These are phyloP conservation scores for Parietichytrium sp. DNA, from an alignment of 108 stramenopile genomes.

Conservation along the genomic window DNA sequence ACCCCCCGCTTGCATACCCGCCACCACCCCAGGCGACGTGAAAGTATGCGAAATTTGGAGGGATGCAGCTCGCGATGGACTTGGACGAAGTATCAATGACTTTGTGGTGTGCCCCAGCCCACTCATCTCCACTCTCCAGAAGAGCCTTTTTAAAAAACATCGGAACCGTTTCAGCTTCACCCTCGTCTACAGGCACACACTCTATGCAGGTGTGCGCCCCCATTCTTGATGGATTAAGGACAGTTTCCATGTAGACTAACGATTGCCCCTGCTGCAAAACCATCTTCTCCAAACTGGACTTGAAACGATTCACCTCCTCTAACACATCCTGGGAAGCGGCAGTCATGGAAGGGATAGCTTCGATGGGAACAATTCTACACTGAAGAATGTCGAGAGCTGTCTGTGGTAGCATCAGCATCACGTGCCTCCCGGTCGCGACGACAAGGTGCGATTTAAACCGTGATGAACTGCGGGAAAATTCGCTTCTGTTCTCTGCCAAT, in stretches of 20 bases:
- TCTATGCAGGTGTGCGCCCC: constrained; percentile 24
- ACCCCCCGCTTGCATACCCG: constrained; percentile 2
- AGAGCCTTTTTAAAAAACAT: constrained; percentile 29
- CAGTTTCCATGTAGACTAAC: constrained; percentile 31
- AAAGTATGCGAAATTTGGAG: constrained; percentile 24
- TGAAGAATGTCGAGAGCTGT: not conserved
- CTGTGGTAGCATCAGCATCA: not conserved
- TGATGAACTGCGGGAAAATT: not conserved
- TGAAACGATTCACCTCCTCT: not conserved
- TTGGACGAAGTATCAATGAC: not conserved
- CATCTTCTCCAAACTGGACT: not conserved
- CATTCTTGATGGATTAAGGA: not conserved
- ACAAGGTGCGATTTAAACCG: constrained; percentile 18
- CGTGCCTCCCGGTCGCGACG: not conserved
- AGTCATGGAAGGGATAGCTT: constrained; percentile 11
- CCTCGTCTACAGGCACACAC: constrained; percentile 16
- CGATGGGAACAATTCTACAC: not conserved
- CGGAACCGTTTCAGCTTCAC: constrained; percentile 11
- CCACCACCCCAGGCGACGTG: constrained; percentile 35
- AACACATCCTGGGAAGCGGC: constrained; percentile 11
- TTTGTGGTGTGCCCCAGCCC: not conserved
- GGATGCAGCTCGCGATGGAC: not conserved
- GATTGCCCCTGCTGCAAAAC: not conserved
- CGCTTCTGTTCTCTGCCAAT: not conserved
- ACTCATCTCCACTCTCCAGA: constrained; percentile 11